phyloP scores from a whole-genome alignment of 306 rosid genomes.

The Quercus ilex region DNA sequence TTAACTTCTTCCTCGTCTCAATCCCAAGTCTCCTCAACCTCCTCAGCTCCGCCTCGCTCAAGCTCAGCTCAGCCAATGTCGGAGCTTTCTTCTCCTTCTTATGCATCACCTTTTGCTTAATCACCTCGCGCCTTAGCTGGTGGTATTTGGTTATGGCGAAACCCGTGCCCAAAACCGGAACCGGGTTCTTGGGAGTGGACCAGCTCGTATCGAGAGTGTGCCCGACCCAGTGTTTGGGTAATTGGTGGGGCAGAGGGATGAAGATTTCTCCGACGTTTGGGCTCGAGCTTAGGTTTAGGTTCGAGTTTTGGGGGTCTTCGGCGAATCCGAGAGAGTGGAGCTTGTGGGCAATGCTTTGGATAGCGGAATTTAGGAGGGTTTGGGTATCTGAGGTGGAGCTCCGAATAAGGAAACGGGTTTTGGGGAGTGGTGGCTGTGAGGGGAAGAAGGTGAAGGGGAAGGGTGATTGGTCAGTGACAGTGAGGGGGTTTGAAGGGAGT shows the following conservation, averaged over 20 bases:
- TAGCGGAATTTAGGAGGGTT: constrained; percentile 64
- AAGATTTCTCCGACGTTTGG: constrained; percentile 63
- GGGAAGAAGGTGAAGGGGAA: neutral
- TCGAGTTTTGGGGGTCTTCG: constrained; percentile 24
- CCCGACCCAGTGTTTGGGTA: constrained; percentile 62
- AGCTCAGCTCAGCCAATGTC: constrained; percentile 77
- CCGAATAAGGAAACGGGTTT: constrained; percentile 40
- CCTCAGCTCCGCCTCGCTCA: constrained; percentile 50
- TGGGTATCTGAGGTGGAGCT: constrained; percentile 38
- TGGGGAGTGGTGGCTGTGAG: constrained; percentile 32
- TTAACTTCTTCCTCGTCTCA: constrained; percentile 56
- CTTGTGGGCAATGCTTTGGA: constrained; percentile 80
- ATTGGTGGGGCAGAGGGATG: constrained; percentile 55
- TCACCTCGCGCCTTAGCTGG: constrained; percentile 41
- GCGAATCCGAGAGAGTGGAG: constrained; percentile 75
- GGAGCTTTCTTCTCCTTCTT: constrained; percentile 41
- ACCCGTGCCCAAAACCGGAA: constrained; percentile 63
- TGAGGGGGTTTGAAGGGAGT: no score
- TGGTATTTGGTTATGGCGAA: constrained; percentile 40
- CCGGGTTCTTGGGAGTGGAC: constrained; percentile 78
- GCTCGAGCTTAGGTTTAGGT: neutral
- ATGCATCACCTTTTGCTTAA: constrained; percentile 31
- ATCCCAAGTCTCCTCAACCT: constrained; percentile 56
- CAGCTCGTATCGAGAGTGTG: constrained; percentile 75
- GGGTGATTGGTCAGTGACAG: no score